These are phyloP conservation scores for Cruciata laevipes DNA, from an alignment of 257 asterid genomes.

Conservation along the genomic window DNA sequence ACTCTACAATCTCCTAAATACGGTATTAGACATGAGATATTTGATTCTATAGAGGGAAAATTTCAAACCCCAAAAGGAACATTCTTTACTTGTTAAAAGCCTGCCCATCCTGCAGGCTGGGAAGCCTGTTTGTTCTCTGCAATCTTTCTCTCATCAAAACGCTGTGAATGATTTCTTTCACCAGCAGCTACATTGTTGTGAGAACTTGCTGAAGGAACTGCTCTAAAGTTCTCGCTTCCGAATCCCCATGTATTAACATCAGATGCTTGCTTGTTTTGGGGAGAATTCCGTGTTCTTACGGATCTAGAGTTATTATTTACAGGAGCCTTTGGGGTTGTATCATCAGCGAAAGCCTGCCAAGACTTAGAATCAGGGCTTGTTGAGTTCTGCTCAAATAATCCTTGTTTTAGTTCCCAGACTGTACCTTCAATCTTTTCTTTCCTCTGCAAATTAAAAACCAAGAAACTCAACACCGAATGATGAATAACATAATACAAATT, in stretches of 20 bases:
- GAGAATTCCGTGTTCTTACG: conserved; percentile 62
- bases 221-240: conserved; percentile 68
- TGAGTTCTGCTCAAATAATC: conserved; percentile 46
- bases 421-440: conserved; percentile 71
- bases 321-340: conserved; percentile 38
- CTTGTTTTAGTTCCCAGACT: conserved; percentile 67
- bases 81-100: conserved; percentile 36
- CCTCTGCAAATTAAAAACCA: conserved; percentile 21
- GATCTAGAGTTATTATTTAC: conserved; percentile 40
- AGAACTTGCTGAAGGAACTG: conserved; percentile 50
- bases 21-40: conserved; percentile 4
- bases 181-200: conserved; percentile 29
- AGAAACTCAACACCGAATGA: conserved; percentile 5
- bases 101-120: conserved; percentile 99
- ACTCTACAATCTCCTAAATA: conserved; percentile 4
- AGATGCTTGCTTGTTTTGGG: conserved; percentile 35
- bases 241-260: conserved; percentile 65
- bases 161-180: conserved; percentile 41
- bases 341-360: conserved; percentile 88
- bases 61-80: background rate
- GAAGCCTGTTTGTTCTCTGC: conserved; percentile 43
- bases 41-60: conserved; percentile 4
- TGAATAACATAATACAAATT: background rate
- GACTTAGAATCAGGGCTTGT: conserved; percentile 51
- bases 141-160: conserved; percentile 42